A percentile compares a stretch with the other conserved stretches of the same genome.
Evolutionary conservation across 352 stramenopile genomes (phyloP).

Genomic region (Pythium phragmiticola): DNA sequence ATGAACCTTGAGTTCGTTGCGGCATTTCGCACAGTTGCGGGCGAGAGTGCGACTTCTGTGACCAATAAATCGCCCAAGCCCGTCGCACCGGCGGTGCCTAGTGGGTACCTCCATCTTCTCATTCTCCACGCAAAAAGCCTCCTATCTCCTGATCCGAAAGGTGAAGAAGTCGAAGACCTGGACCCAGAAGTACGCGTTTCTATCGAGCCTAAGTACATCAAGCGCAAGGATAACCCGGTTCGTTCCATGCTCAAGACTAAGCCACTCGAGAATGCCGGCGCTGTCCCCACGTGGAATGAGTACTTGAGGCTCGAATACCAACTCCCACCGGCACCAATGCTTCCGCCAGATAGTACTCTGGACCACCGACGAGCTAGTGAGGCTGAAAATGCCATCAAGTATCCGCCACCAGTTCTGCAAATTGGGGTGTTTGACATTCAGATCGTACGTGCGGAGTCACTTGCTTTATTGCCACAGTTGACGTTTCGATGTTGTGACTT

Average conservation of each 20-base stretch:
- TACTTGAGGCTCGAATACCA: conserved; percentile 51
- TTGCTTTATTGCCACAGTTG: neutral
- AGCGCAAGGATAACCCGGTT: conserved; percentile 48
- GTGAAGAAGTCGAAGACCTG: conserved; percentile 34
- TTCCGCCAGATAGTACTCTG: neutral
- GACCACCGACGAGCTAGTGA: neutral
- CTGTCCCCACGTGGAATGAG: conserved; percentile 46
- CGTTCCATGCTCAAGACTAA: conserved; percentile 52
- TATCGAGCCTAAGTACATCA: conserved; percentile 50
- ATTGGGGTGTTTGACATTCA: conserved; percentile 51
- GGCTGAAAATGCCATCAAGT: conserved; percentile 2
- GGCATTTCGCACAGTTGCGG: conserved; percentile 19
- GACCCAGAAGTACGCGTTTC: conserved; percentile 49
- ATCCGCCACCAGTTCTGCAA: conserved; percentile 40
- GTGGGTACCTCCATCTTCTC: conserved; percentile 44
- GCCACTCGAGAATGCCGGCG: conserved; percentile 41
- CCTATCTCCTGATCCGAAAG: conserved; percentile 30
- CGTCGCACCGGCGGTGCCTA: conserved; percentile 24
- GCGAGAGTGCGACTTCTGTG: conserved; percentile 1
- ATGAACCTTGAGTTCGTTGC: conserved; percentile 33
- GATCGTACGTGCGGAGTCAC: conserved; percentile 34
- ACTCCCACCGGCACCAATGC: conserved; percentile 20
- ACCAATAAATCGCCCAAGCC: conserved; percentile 2
- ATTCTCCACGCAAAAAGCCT: conserved; percentile 38
- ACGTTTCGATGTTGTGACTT: neutral